A percentile compares a stretch with the other conserved stretches of the same genome.
Evolutionary conservation across 2,329 filamentous ascomycete species (phyloP).

Genomic region (Pseudopithomyces chartarum): DNA sequence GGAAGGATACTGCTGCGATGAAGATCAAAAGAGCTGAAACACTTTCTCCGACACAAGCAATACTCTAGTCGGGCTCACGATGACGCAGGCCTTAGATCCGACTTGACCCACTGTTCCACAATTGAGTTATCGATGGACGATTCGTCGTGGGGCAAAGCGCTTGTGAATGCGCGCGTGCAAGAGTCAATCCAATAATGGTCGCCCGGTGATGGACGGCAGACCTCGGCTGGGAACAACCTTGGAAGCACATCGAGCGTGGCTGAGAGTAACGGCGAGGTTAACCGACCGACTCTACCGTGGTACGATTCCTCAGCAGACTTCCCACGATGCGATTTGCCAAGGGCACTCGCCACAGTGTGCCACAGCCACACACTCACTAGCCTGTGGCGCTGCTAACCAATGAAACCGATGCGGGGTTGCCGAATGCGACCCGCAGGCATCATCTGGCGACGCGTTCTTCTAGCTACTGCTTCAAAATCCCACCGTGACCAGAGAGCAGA

Average conservation of each 20-base stretch:
- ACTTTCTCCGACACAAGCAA: background rate
- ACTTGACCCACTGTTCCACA: background rate
- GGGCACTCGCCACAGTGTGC: background rate
- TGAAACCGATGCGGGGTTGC: background rate
- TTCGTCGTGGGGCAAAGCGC: conserved; percentile 1
- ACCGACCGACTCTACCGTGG: background rate
- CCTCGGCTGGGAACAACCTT: background rate
- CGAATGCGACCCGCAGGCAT: conserved; percentile 4
- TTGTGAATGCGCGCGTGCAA: background rate
- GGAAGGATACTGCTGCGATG: background rate
- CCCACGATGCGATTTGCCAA: too few species aligned
- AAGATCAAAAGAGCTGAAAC: background rate
- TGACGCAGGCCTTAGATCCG: background rate
- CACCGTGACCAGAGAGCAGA: conserved; percentile 7
- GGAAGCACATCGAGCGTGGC: background rate
- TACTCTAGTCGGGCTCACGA: background rate
- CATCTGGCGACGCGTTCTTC: conserved; percentile 11
- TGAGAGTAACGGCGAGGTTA: background rate
- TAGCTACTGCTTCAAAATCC: conserved; percentile 4
- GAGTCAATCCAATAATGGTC: background rate
- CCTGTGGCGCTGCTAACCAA: background rate
- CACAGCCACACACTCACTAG: background rate
- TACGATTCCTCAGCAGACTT: background rate
- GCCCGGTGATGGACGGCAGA: background rate
- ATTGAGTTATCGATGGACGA: background rate